phyloP scores from a whole-genome alignment of 495 filamentous ascomycete genomes.

The Penicillium pancosmium region DNA sequence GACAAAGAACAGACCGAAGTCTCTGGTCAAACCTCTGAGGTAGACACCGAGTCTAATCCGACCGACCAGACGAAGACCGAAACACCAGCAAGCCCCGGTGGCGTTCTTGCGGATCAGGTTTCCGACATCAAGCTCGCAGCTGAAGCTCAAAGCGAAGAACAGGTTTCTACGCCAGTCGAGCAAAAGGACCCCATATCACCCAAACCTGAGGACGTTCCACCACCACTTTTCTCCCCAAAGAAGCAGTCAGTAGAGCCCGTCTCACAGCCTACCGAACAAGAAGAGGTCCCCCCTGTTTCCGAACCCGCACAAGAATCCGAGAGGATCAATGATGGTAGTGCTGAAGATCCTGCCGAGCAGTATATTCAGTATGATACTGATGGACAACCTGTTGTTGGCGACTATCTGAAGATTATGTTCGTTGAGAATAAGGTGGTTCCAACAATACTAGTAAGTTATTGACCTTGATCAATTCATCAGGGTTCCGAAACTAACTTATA shows the following conservation, averaged over 20 bases:
- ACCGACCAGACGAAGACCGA: constrained; percentile 12
- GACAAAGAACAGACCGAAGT: constrained; percentile 32
- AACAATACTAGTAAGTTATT: constrained; percentile 78
- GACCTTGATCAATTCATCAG: not conserved
- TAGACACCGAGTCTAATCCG: constrained; percentile 9
- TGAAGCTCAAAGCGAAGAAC: constrained; percentile 21
- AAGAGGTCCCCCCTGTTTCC: constrained; percentile 26
- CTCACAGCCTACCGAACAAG: constrained; percentile 24
- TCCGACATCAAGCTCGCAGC: constrained; percentile 52
- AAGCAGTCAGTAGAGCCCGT: constrained; percentile 23
- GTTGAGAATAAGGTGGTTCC: constrained; percentile 93
- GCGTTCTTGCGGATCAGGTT: constrained; percentile 51
- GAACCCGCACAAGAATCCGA: constrained; percentile 25
- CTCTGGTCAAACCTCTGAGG: constrained; percentile 20
- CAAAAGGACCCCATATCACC: constrained; percentile 44
- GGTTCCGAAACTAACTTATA: constrained; percentile 4
- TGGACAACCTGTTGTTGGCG: constrained; percentile 89
- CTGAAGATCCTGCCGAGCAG: constrained; percentile 42
- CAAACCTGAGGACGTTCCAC: constrained; percentile 67
- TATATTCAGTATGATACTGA: constrained; percentile 63
- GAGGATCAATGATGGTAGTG: constrained; percentile 29
- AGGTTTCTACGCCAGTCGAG: constrained; percentile 8
- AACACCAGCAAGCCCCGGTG: constrained; percentile 52
- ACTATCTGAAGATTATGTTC: constrained; percentile 95
- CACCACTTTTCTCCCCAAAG: constrained; percentile 60